Percentiles rank a stretch among this genome's conserved stretches.
Evolutionary conservation across 2,329 filamentous ascomycete genomes (phyloP).

Genomic region (Monosporascus sp.): DNA sequence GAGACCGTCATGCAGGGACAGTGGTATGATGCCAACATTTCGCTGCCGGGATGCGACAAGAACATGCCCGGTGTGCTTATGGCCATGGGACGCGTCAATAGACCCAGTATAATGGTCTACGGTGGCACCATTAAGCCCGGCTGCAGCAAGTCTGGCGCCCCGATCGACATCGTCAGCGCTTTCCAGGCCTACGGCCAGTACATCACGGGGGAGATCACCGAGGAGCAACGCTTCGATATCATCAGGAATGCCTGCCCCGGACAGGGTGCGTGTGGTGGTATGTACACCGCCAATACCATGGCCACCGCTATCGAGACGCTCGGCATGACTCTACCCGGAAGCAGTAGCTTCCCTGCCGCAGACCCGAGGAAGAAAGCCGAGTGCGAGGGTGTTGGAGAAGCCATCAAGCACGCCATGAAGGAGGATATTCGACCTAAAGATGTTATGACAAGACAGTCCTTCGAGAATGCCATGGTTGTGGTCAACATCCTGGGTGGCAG

Average conservation of each 20-base stretch:
- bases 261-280: constrained; percentile 77
- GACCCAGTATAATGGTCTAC: constrained; percentile 95
- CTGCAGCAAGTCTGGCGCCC: constrained; percentile 68
- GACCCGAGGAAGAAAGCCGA: constrained; percentile 66
- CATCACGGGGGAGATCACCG: constrained; percentile 83
- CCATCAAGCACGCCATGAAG: constrained; percentile 68
- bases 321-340: constrained; percentile 76
- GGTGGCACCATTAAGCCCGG: constrained; percentile 91
- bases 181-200: constrained; percentile 98
- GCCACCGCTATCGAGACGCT: constrained; percentile 68
- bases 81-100: constrained; percentile 91
- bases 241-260: constrained; percentile 88
- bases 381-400: constrained; percentile 65
- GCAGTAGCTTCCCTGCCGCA: constrained; percentile 74
- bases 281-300: constrained; percentile 78
- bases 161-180: constrained; percentile 91
- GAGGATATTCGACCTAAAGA: constrained; percentile 74
- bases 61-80: constrained; percentile 95
- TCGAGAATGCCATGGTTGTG: constrained; percentile 80
- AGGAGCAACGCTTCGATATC: constrained; percentile 89
- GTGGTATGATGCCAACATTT: constrained; percentile 98
- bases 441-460: constrained; percentile 73
- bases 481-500: constrained; percentile 79
- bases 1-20: constrained; percentile 99
- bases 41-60: constrained; percentile 97